phyloP scores from a whole-genome alignment of 2,329 filamentous ascomycete genomes.

The Scytalidium lignicola region DNA sequence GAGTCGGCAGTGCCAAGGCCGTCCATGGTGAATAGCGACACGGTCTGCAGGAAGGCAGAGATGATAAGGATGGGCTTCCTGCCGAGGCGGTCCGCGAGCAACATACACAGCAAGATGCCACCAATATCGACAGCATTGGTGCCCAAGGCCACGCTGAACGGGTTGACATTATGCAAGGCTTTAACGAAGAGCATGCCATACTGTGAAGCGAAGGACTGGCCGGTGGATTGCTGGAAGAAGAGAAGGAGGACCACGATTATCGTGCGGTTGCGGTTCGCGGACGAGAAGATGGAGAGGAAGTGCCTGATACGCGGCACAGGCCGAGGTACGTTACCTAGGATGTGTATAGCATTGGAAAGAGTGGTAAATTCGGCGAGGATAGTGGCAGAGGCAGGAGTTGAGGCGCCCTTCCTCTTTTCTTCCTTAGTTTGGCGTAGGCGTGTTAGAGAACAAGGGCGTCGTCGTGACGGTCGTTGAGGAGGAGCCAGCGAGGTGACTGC shows the following conservation, averaged over 20 bases:
- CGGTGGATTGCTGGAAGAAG: neutral
- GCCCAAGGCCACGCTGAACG: neutral
- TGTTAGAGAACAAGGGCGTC: too few relatives aligned
- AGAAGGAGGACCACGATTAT: neutral
- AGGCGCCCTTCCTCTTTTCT: too few relatives aligned
- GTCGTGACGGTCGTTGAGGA: neutral
- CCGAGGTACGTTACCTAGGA: too few relatives aligned
- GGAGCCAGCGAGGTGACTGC: neutral
- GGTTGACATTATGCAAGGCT: neutral
- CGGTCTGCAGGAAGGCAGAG: neutral
- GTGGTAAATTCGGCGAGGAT: too few relatives aligned
- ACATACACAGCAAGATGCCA: too few relatives aligned
- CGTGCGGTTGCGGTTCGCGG: neutral
- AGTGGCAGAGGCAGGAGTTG: too few relatives aligned
- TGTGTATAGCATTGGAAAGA: too few relatives aligned
- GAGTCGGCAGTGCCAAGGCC: constrained; percentile 1
- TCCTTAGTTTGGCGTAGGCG: too few relatives aligned
- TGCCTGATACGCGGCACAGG: too few relatives aligned
- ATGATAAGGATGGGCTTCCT: neutral
- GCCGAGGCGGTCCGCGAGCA: neutral
- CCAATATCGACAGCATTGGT: neutral
- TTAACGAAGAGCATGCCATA: neutral
- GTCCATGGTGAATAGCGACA: constrained; percentile 2
- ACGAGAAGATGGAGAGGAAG: too few relatives aligned
- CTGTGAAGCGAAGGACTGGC: neutral